Evolutionary conservation across 306 rosid genomes (phyloP).

Genomic region (Ziziphus jujuba): DNA sequence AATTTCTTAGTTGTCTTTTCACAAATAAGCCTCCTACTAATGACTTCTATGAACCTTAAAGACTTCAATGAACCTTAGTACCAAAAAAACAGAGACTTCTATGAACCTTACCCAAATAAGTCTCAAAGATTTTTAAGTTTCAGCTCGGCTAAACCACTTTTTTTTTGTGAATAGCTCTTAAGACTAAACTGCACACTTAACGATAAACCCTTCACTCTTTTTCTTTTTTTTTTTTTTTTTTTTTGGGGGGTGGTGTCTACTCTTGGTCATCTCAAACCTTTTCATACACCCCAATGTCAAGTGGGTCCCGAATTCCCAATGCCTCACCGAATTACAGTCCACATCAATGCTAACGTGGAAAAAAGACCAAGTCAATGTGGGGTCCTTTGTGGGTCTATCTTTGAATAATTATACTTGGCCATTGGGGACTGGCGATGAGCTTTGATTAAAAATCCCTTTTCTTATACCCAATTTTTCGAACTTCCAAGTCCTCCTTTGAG

Average conservation of each 20-base stretch:
- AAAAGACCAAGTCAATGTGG: slow-evolving; percentile 19
- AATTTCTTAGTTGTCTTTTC: too few relatives aligned
- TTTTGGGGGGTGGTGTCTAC: slow-evolving; percentile 5
- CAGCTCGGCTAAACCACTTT: too few relatives aligned
- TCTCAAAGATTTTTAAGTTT: too few relatives aligned
- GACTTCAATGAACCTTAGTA: too few relatives aligned
- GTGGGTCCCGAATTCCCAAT: background rate
- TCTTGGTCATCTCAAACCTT: background rate
- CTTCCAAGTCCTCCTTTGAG: background rate
- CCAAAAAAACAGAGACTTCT: too few relatives aligned
- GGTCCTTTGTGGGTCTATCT: background rate
- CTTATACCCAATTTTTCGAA: background rate
- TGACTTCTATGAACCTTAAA: too few relatives aligned
- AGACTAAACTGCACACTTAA: too few relatives aligned
- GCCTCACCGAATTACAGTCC: background rate
- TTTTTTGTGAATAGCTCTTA: too few relatives aligned
- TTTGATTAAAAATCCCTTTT: background rate
- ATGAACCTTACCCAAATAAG: too few relatives aligned
- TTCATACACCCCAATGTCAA: background rate
- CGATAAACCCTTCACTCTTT: too few relatives aligned
- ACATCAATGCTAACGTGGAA: slow-evolving; percentile 26
- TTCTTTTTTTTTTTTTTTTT: too few relatives aligned
- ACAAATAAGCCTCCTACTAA: too few relatives aligned
- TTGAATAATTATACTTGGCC: background rate
- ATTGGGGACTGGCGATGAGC: background rate